Evolutionary conservation across 108 stramenopile genomes (phyloP).

Genomic region (Skeletonema marinoi): DNA sequence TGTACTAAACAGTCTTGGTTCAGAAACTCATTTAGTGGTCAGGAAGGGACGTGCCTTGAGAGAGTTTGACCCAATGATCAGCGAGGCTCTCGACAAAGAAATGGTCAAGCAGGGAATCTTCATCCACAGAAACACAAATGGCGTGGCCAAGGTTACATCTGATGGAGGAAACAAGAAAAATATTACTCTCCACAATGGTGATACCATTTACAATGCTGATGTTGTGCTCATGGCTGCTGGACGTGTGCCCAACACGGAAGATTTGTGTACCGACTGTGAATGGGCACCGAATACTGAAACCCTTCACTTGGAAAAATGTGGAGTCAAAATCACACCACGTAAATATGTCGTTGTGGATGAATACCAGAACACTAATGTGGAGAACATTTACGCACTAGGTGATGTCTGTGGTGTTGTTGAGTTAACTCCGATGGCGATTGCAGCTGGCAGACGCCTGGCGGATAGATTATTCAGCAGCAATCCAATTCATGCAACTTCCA

Average conservation of each 20-base stretch:
- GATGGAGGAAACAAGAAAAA: conserved; percentile 57
- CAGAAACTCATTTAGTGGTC: conserved; percentile 70
- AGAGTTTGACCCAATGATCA: conserved; percentile 86
- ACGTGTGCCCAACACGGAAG: conserved; percentile 56
- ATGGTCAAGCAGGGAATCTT: conserved; percentile 72
- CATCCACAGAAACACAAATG: conserved; percentile 74
- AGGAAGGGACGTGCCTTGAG: conserved; percentile 68
- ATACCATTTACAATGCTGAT: conserved; percentile 71
- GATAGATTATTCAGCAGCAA: conserved; percentile 88
- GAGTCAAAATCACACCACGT: conserved; percentile 46
- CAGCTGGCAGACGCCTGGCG: conserved; percentile 86
- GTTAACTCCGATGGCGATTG: conserved; percentile 96
- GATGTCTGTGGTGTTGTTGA: conserved; percentile 89
- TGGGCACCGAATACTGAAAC: conserved; percentile 60
- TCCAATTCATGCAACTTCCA: conserved; percentile 29
- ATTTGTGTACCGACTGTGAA: conserved; percentile 46
- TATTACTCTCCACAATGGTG: conserved; percentile 57
- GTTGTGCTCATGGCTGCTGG: conserved; percentile 85
- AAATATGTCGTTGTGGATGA: conserved; percentile 84
- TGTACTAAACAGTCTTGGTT: conserved; percentile 83
- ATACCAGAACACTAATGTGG: conserved; percentile 80
- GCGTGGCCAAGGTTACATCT: conserved; percentile 64
- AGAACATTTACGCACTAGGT: conserved; percentile 88
- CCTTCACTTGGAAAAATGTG: conserved; percentile 68
- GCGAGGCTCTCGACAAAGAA: conserved; percentile 66